A percentile compares a stretch with the other conserved stretches of the same genome.
These are phyloP conservation scores for Piper longum DNA, from an alignment of 164 flowering plant species.

Conservation along the genomic window DNA sequence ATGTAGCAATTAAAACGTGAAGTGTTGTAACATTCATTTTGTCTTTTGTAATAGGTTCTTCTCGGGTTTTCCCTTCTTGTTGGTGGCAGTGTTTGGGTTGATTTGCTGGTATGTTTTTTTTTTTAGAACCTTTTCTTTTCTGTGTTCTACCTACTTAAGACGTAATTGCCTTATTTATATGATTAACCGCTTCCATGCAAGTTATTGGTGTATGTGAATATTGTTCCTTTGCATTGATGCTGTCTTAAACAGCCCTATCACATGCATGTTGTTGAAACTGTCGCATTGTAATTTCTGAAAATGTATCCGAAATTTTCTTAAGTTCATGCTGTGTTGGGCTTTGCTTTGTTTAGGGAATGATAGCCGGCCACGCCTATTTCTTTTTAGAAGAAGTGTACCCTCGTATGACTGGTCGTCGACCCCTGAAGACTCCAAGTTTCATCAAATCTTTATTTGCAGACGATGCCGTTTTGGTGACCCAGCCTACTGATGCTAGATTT, in stretches of 20 bases:
- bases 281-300: neutral
- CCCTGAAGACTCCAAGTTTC: conserved; percentile 77
- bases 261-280: neutral
- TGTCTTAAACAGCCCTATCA: neutral
- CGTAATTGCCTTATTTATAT: too few relatives aligned
- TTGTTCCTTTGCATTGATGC: neutral
- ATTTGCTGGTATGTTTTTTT: conserved; percentile 49
- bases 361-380: conserved; percentile 95
- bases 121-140: neutral
- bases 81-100: conserved; percentile 98
- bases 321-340: neutral
- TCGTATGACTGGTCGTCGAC: conserved; percentile 79
- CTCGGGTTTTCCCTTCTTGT: conserved; percentile 90
- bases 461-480: conserved; percentile 67
- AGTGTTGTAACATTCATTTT: neutral
- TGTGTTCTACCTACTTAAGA: neutral
- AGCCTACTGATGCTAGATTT: conserved; percentile 67
- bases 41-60: conserved; percentile 53
- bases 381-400: conserved; percentile 96
- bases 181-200: too few relatives aligned
- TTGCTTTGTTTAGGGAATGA: conserved; percentile 65
- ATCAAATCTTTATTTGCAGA: conserved; percentile 79
- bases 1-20: neutral
- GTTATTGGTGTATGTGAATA: neutral
- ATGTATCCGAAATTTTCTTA: neutral